phyloP scores from a whole-genome alignment of 495 filamentous ascomycete genomes.

The Trichoderma parareesei region DNA sequence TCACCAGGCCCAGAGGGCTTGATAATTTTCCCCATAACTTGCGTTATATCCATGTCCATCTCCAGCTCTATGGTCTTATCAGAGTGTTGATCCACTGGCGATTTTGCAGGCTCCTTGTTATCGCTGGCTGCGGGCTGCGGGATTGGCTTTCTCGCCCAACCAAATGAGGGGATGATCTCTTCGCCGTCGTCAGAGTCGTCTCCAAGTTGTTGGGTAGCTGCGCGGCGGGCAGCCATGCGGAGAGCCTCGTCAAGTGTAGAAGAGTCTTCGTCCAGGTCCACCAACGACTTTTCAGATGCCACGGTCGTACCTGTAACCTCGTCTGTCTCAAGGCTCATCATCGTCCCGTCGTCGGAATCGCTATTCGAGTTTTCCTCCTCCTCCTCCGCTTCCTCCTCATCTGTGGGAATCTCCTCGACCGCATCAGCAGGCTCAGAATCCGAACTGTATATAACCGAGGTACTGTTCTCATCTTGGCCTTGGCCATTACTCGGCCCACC shows the following conservation, averaged over 20 bases:
- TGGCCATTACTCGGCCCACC: slow-evolving; percentile 53
- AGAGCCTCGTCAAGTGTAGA: slow-evolving; percentile 70
- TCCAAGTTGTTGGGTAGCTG: slow-evolving; percentile 63
- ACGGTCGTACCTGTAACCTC: slow-evolving; percentile 62
- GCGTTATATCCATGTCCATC: slow-evolving; percentile 52
- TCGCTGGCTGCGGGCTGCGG: not conserved
- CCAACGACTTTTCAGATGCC: slow-evolving; percentile 47
- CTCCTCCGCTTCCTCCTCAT: slow-evolving; percentile 39
- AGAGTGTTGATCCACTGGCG: not conserved
- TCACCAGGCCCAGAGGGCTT: slow-evolving; percentile 21
- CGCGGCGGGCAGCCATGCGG: slow-evolving; percentile 64
- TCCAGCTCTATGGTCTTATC: slow-evolving; percentile 28
- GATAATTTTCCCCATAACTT: slow-evolving; percentile 49
- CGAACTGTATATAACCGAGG: slow-evolving; percentile 72
- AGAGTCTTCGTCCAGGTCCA: slow-evolving; percentile 33
- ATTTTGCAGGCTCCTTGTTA: not conserved
- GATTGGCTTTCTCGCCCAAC: slow-evolving; percentile 34
- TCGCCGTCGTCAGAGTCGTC: slow-evolving; percentile 64
- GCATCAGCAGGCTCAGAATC: slow-evolving; percentile 56
- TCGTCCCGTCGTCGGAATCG: slow-evolving; percentile 63
- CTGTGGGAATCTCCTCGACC: slow-evolving; percentile 33
- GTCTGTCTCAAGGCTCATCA: slow-evolving; percentile 61
- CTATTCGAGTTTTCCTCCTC: slow-evolving; percentile 44
- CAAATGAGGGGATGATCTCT: slow-evolving; percentile 63
- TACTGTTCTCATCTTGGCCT: slow-evolving; percentile 54